Conservation (phyloP, 257 asterid species). For the Salvia splendens region DNA sequence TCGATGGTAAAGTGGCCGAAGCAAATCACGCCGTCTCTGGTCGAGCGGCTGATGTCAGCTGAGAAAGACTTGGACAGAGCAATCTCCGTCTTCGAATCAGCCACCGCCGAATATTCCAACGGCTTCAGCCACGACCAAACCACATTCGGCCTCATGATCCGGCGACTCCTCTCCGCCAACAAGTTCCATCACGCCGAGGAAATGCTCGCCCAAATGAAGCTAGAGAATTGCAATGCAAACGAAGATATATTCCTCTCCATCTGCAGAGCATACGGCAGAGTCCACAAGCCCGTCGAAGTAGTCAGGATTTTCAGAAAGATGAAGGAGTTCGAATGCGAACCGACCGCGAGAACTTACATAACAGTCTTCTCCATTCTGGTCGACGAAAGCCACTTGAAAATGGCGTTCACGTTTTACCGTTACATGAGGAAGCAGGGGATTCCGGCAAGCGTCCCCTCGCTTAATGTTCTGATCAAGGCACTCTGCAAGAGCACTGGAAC, state of each 20-base stretch:
- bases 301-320: slow-evolving; percentile 61
- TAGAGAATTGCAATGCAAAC: slow-evolving; percentile 55
- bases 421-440: slow-evolving; percentile 68
- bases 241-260: slow-evolving; percentile 71
- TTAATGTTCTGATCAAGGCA: slow-evolving; percentile 78
- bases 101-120: slow-evolving; percentile 76
- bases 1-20: slow-evolving; percentile 70
- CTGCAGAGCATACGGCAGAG: slow-evolving; percentile 71
- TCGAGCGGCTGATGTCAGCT: slow-evolving; percentile 64
- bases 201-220: slow-evolving; percentile 70
- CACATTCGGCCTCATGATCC: slow-evolving; percentile 63
- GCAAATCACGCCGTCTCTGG: slow-evolving; percentile 67
- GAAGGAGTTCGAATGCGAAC: slow-evolving; percentile 71
- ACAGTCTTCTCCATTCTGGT: slow-evolving; percentile 80
- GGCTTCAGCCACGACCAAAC: slow-evolving; percentile 69
- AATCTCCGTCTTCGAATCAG: slow-evolving; percentile 73
- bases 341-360: slow-evolving; percentile 67
- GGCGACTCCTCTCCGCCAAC: slow-evolving; percentile 68
- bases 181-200: slow-evolving; percentile 65
- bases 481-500: slow-evolving; percentile 74
- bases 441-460: slow-evolving; percentile 64
- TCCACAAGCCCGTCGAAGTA: slow-evolving; percentile 86
- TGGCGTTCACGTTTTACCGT: slow-evolving; percentile 78
- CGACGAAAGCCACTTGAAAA: slow-evolving; percentile 72
- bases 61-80: slow-evolving; percentile 83